These are phyloP conservation scores for Cunninghamia lanceolata DNA, from an alignment of 75 land plant genomes.

Conservation along the genomic window DNA sequence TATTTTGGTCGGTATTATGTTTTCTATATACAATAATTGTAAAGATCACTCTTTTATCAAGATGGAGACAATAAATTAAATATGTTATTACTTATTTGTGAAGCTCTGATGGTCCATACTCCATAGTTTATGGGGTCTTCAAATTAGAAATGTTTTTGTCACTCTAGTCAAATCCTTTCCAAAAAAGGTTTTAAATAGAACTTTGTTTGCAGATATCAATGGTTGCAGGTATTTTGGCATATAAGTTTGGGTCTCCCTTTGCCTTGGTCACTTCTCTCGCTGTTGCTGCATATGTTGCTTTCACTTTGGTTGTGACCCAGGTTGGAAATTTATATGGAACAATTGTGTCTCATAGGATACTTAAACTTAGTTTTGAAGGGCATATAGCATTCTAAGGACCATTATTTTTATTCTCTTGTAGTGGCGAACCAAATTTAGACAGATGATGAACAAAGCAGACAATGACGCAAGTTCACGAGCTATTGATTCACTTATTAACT, in stretches of 20 bases:
- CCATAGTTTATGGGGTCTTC: neutral
- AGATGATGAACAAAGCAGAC: constrained; percentile 97
- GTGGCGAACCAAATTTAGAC: constrained; percentile 99
- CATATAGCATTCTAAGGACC: neutral
- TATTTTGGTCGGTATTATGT: neutral
- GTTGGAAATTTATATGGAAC: constrained; percentile 25
- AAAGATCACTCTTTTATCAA: neutral
- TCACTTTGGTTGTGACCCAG: constrained; percentile 91
- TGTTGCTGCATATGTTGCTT: constrained; percentile 78
- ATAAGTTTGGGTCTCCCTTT: constrained; percentile 92
- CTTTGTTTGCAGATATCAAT: constrained; percentile 71
- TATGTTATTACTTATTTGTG: neutral
- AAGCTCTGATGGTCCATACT: neutral
- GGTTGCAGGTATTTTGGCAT: constrained; percentile 96
- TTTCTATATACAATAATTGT: neutral
- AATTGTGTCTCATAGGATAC: neutral
- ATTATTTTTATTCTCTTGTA: constrained; percentile 15
- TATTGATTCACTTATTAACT: constrained; percentile 94
- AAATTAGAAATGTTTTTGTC: neutral
- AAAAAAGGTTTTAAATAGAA: neutral
- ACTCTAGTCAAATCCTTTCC: neutral
- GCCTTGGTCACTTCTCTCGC: constrained; percentile 90
- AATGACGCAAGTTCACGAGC: constrained; percentile 93
- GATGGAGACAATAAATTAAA: neutral
- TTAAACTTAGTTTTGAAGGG: neutral